Conservation (phyloP, 169 alveolate genomes). For the Plasmodium gonderi region DNA sequence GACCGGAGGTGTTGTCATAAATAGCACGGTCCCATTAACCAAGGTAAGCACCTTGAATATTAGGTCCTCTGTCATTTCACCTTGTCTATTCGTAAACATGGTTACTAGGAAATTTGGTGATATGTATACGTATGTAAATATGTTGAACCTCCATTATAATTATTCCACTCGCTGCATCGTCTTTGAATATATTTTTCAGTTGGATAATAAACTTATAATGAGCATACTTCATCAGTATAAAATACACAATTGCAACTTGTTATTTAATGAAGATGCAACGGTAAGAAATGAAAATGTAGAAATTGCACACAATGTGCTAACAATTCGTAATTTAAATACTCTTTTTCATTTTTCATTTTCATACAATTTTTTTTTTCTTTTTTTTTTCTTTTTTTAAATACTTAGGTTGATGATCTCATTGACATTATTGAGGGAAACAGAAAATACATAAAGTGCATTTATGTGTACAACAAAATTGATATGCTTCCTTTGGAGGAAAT, state of each 20-base stretch:
- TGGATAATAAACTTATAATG: slow-evolving; percentile 75
- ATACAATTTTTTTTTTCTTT: not conserved
- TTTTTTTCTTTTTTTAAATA: not conserved
- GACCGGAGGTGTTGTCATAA: slow-evolving; percentile 86
- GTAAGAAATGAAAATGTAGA: slow-evolving; percentile 71
- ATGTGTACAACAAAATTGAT: slow-evolving; percentile 95
- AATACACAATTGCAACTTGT: slow-evolving; percentile 94
- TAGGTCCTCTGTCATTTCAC: not conserved
- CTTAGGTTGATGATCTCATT: slow-evolving; percentile 94
- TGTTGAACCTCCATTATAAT: not conserved
- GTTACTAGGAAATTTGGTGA: not conserved
- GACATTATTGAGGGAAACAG: slow-evolving; percentile 98
- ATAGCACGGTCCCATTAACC: slow-evolving; percentile 85
- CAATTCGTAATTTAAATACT: not conserved
- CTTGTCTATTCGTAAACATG: not conserved
- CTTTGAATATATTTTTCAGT: not conserved
- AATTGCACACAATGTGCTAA: not conserved
- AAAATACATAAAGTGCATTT: slow-evolving; percentile 93
- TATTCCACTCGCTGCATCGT: not conserved
- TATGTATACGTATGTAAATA: not conserved
- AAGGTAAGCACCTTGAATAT: slow-evolving; percentile 12
- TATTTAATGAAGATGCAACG: slow-evolving; percentile 94
- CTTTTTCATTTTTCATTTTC: too few relatives aligned
- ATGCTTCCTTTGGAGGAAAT: slow-evolving; percentile 85
- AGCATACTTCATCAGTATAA: slow-evolving; percentile 92